These are phyloP conservation scores for Cyphellophora europaea DNA, from an alignment of 2,329 filamentous ascomycete species.

Conservation along the genomic window DNA sequence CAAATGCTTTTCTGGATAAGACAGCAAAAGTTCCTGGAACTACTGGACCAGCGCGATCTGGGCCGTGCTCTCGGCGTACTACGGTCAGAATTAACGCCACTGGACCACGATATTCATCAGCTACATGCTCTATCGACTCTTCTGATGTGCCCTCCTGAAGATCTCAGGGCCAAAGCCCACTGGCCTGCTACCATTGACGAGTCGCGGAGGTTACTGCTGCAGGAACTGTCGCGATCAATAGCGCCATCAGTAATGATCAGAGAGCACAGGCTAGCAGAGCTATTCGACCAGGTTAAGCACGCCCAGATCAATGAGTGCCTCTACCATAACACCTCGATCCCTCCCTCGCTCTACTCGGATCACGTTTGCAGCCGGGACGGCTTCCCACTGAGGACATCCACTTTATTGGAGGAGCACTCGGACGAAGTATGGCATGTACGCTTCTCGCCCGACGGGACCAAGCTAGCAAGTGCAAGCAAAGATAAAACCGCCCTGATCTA, in stretches of 20 bases:
- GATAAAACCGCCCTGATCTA: conserved; percentile 72
- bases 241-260: conserved; percentile 96
- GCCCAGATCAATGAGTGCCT: conserved; percentile 74
- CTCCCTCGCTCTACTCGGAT: conserved; percentile 81
- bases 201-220: conserved; percentile 66
- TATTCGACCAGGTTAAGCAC: conserved; percentile 76
- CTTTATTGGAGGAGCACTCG: conserved; percentile 62
- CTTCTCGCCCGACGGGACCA: conserved; percentile 80
- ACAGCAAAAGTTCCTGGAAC: conserved; percentile 89
- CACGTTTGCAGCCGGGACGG: conserved; percentile 71
- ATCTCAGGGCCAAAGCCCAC: conserved; percentile 64
- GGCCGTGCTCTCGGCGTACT: conserved; percentile 70
- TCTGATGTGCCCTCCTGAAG: conserved; percentile 78
- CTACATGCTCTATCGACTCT: conserved; percentile 78
- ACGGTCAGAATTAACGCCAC: conserved; percentile 74
- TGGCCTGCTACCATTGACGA: conserved; percentile 76
- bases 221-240: conserved; percentile 78
- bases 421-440: conserved; percentile 88
- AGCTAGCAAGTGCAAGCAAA: conserved; percentile 71
- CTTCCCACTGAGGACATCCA: conserved; percentile 64
- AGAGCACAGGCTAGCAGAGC: conserved; percentile 71
- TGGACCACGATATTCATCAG: conserved; percentile 67
- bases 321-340: conserved; percentile 72
- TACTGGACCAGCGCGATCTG: conserved; percentile 69
- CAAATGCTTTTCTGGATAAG: conserved; percentile 81